Evolutionary conservation across 192 early-diverging fungal genomes (phyloP).

Genomic region (Backusella liffmaniae): DNA sequence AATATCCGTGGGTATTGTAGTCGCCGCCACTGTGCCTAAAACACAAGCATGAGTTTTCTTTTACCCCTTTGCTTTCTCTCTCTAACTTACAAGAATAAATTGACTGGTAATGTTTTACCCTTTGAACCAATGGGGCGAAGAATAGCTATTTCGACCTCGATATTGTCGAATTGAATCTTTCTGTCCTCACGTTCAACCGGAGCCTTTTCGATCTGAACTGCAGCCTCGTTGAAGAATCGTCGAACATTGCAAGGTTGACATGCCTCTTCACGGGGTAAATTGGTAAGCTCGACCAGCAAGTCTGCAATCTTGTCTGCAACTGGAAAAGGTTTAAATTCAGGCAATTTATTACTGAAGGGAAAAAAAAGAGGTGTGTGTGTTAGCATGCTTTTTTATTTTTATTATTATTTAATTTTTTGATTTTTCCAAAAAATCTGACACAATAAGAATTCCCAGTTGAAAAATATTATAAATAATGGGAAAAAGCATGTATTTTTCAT

Average conservation of each 20-base stretch:
- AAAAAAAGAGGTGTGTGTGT: neutral
- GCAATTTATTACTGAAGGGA: neutral
- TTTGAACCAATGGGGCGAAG: conserved; percentile 13
- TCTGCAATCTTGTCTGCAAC: neutral
- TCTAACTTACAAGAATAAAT: conserved; percentile 11
- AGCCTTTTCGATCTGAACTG: conserved; percentile 8
- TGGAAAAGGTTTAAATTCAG: neutral
- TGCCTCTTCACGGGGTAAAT: neutral
- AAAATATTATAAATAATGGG: too few species aligned
- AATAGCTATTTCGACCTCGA: conserved; percentile 1
- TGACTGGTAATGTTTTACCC: conserved; percentile 8
- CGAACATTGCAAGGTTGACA: neutral
- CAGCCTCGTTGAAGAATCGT: neutral
- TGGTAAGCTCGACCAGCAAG: neutral
- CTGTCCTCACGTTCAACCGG: conserved; percentile 7
- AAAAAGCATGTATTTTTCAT: too few species aligned
- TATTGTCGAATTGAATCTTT: conserved; percentile 12
- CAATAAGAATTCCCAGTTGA: neutral
- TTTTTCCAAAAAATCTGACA: neutral
- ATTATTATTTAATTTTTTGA: neutral
- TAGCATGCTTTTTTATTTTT: neutral
- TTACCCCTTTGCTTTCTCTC: neutral
- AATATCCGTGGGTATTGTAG: conserved; percentile 2
- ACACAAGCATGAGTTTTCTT: neutral
- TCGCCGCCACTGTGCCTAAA: conserved; percentile 16